Evolutionary conservation across 495 filamentous ascomycete genomes (phyloP).

Genomic region (Xylaria castorea): DNA sequence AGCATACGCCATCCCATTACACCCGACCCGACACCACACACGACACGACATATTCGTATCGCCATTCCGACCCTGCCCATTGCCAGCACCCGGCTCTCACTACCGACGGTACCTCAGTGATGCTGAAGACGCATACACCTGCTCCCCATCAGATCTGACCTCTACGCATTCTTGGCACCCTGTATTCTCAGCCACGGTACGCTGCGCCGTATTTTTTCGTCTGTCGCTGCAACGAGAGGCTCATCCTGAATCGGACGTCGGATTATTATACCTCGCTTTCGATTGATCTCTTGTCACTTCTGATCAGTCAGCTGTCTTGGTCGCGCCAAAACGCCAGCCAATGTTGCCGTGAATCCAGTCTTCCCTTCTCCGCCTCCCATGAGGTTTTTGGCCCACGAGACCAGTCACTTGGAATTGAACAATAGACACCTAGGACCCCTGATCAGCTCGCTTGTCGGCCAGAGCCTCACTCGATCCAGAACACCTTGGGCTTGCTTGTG

Average conservation of each 20-base stretch:
- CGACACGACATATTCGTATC: background rate
- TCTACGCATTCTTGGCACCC: background rate
- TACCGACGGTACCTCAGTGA: background rate
- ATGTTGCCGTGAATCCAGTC: background rate
- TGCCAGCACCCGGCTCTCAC: background rate
- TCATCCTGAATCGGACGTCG: background rate
- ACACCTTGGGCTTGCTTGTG: constrained; percentile 4
- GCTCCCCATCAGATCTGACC: background rate
- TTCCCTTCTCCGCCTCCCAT: constrained; percentile 1
- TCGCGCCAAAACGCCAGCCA: background rate
- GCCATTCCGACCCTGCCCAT: background rate
- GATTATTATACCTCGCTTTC: background rate
- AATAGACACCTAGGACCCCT: background rate
- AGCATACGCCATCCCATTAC: constrained; percentile 13
- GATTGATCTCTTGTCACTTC: constrained; percentile 4
- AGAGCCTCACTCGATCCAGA: background rate
- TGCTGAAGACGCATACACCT: background rate
- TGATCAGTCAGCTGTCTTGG: background rate
- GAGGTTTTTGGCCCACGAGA: constrained; percentile 21
- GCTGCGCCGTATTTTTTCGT: background rate
- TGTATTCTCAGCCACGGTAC: background rate
- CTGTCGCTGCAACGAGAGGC: background rate
- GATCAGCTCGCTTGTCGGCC: background rate
- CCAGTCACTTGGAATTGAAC: constrained; percentile 2
- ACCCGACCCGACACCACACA: background rate